Base-by-base conservation (phyloP, 257 asterid species). In the Ilex aquifolium region DNA sequence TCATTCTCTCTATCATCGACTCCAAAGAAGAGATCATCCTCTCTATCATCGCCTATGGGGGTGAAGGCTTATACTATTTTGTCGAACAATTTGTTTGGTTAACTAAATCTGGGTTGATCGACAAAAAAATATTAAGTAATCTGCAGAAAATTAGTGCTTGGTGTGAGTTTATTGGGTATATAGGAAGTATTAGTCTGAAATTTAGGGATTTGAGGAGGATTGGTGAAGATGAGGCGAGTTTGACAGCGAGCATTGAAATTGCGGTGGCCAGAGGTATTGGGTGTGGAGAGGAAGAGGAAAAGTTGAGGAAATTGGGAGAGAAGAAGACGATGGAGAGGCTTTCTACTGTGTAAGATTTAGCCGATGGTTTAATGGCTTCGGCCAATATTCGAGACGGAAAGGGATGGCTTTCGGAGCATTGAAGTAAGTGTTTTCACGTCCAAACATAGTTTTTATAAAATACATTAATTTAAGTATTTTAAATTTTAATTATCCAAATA, bases 81-180 rank as follows among this genome's bases (percentile, higher is more conserved):
- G 55, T 84, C 69, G 95, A 91, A 69, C 98, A 91, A 77, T 77
- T 91, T 27, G 90, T 88, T 57, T 91, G 98, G 96, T 70, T 91
- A 2, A 88, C 77, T 0, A 91, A 91, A 59, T 60, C 96, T 0
- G 98, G 96, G 3, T 65, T 91, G 30, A 86, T 88, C 57, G 95
- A 88, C 50, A n/a, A 84, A 84, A 65, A 71, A 69, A 68, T 71
- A 72, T 59, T 85, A 65, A 58, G 13, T 14, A 39, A 32, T 48
- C 65, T 84, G 67, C 96, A 88, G 78, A 88, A 74, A 48, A 56
- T 62, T 73, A 88, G 98, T 60, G 98, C 95, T 17, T 88, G 96
- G 98, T 80, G 77, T 66, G 95, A 88, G 63, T 77, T 88, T 56
- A 67, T 86, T 17, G 98, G 98, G 50, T 91, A 88, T 61, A 66